phyloP scores from a whole-genome alignment of 768 basidiomycete species.

The Tulasnella sp. region DNA sequence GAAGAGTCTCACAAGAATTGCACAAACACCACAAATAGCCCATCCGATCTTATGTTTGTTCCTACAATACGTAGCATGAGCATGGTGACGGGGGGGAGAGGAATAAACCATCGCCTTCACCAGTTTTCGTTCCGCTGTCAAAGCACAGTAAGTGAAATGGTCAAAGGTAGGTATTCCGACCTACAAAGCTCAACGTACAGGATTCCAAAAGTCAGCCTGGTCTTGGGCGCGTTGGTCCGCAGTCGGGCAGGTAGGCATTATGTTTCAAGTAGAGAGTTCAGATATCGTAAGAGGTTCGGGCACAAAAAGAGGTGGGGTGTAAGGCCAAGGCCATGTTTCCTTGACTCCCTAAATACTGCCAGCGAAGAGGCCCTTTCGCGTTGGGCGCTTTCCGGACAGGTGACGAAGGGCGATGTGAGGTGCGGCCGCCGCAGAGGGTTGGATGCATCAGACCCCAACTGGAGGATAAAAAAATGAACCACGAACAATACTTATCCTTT shows the following conservation, averaged over 20 bases:
- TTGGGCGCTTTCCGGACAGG: not conserved
- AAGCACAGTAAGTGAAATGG: not conserved
- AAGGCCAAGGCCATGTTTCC: not conserved
- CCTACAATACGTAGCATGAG: slow-evolving; percentile 27
- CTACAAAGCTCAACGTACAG: not conserved
- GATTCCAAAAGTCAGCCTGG: slow-evolving; percentile 3
- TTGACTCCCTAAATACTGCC: not conserved
- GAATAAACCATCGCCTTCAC: not conserved
- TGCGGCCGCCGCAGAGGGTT: slow-evolving; percentile 5
- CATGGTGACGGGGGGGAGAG: not conserved
- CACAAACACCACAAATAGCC: slow-evolving; percentile 68
- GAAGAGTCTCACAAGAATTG: slow-evolving; percentile 53
- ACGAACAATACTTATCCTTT: not conserved
- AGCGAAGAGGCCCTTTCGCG: not conserved
- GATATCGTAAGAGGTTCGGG: not conserved
- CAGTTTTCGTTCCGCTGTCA: slow-evolving; percentile 1
- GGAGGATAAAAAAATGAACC: not conserved
- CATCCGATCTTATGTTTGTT: slow-evolving; percentile 65
- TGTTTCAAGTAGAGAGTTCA: not conserved
- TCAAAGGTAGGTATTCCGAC: not conserved
- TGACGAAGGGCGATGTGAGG: not conserved
- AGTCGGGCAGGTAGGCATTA: slow-evolving; percentile 9
- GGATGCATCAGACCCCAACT: not conserved
- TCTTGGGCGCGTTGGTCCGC: not conserved
- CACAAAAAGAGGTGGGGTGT: not conserved